Percentiles rank a stretch among this genome's conserved stretches.
phyloP scores from a whole-genome alignment of 169 alveolate genomes.

The Plasmodium gonderi region DNA sequence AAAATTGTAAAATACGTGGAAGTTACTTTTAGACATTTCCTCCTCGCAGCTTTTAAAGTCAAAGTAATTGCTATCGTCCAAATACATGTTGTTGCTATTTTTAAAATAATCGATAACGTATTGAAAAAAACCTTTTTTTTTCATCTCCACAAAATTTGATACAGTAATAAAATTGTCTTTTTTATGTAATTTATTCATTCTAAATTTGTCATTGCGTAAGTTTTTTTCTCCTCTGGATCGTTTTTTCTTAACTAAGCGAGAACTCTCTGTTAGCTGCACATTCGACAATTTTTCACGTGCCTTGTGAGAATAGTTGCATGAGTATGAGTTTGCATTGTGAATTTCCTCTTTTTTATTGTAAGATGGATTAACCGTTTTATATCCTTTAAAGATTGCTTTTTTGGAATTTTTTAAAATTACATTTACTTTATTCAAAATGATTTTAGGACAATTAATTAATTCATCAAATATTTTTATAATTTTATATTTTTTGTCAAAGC shows the following conservation, averaged over 20 bases:
- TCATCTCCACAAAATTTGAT: slow-evolving; percentile 43
- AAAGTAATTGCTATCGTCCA: slow-evolving; percentile 22
- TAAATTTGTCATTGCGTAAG: not conserved
- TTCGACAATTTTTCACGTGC: slow-evolving; percentile 26
- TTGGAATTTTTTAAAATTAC: slow-evolving; percentile 50
- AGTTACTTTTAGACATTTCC: slow-evolving; percentile 53
- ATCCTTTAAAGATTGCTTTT: slow-evolving; percentile 51
- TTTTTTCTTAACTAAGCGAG: slow-evolving; percentile 4
- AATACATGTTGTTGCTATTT: not conserved
- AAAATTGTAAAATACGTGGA: slow-evolving; percentile 44
- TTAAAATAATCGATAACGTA: slow-evolving; percentile 39
- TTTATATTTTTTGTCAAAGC: slow-evolving; percentile 72
- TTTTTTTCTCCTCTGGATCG: not conserved
- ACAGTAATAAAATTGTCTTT: slow-evolving; percentile 28
- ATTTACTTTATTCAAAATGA: slow-evolving; percentile 43
- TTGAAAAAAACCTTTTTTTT: slow-evolving; percentile 53
- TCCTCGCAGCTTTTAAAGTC: slow-evolving; percentile 70
- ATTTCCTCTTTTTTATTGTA: not conserved
- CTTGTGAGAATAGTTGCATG: slow-evolving; percentile 22
- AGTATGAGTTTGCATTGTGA: not conserved
- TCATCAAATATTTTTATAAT: slow-evolving; percentile 69
- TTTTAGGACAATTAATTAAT: slow-evolving; percentile 65
- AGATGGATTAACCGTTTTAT: not conserved
- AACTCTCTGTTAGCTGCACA: slow-evolving; percentile 17
- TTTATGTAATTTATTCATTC: slow-evolving; percentile 10